These are phyloP conservation scores for Dictyostelium intermedium DNA, from an alignment of 78 protist genomes.

Conservation along the genomic window DNA sequence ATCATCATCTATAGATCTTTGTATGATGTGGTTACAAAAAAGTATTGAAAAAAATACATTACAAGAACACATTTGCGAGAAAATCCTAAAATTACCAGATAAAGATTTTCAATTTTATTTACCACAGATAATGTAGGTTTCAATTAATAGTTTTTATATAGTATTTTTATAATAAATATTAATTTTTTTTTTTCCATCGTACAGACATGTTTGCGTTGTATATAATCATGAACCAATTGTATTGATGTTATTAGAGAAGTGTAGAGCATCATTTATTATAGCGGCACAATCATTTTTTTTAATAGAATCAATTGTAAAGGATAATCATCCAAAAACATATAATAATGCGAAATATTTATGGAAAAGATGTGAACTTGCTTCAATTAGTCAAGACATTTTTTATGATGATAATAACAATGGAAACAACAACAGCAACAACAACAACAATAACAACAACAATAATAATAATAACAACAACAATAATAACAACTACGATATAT, in stretches of 20 bases:
- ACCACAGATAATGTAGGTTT: constrained; percentile 59
- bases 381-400: neutral
- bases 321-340: constrained; percentile 34
- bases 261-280: constrained; percentile 47
- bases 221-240: constrained; percentile 49
- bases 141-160: neutral
- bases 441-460: neutral
- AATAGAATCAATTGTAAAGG: constrained; percentile 18
- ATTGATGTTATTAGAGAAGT: constrained; percentile 44
- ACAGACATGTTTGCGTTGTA: constrained; percentile 54
- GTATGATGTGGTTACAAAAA: constrained; percentile 69
- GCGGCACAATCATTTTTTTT: constrained; percentile 54
- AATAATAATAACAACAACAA: neutral
- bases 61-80: constrained; percentile 66
- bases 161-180: neutral
- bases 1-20: constrained; percentile 57
- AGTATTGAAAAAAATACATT: constrained; percentile 28
- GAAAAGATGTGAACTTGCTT: constrained; percentile 44
- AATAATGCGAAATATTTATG: constrained; percentile 32
- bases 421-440: neutral
- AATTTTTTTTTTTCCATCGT: neutral
- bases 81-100: constrained; percentile 21
- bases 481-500: neutral
- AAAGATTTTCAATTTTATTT: constrained; percentile 57
- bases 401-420: neutral